These are phyloP conservation scores for Ottelia alismoides DNA, from an alignment of 106 monocot genomes.

Conservation along the genomic window DNA sequence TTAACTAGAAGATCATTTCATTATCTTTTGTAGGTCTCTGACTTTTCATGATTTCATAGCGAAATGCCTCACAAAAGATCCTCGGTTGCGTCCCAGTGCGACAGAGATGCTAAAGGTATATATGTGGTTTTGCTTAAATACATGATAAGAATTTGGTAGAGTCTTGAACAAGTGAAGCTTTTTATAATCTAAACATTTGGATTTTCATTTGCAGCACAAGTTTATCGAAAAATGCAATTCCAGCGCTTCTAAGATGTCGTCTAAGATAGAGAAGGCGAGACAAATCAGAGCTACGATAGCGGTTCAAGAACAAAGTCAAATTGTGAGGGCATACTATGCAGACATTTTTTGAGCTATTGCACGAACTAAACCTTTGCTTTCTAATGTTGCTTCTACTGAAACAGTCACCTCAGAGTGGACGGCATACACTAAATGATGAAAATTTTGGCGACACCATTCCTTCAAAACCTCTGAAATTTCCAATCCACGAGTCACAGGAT, in stretches of 20 bases:
- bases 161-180: too few relatives aligned
- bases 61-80: conserved; percentile 96
- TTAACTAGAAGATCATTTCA: too few relatives aligned
- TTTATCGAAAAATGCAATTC: conserved; percentile 77
- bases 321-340: conserved; percentile 16
- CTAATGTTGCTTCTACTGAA: too few relatives aligned
- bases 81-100: conserved; percentile 71
- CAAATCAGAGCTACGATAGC: conserved; percentile 61
- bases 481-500: too few relatives aligned
- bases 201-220: conserved; percentile 56
- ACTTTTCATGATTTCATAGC: conserved; percentile 98
- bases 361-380: too few relatives aligned
- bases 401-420: conserved; percentile 28
- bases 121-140: too few relatives aligned
- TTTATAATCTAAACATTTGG: too few relatives aligned
- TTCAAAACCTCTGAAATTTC: conserved; percentile 28
- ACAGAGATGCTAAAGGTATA: conserved; percentile 95
- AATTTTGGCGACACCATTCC: conserved; percentile 58
- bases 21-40: too few relatives aligned
- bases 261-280: conserved; percentile 82
- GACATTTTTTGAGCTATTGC: too few relatives aligned
- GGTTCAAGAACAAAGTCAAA: conserved; percentile 34
- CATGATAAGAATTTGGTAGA: too few relatives aligned
- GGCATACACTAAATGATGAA: conserved; percentile 18
- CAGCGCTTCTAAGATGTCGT: conserved; percentile 84